A percentile compares a stretch with the other conserved stretches of the same genome.
Evolutionary conservation across 805 yeast species (phyloP).

Genomic region (Cyberlindnera suaveolens): DNA sequence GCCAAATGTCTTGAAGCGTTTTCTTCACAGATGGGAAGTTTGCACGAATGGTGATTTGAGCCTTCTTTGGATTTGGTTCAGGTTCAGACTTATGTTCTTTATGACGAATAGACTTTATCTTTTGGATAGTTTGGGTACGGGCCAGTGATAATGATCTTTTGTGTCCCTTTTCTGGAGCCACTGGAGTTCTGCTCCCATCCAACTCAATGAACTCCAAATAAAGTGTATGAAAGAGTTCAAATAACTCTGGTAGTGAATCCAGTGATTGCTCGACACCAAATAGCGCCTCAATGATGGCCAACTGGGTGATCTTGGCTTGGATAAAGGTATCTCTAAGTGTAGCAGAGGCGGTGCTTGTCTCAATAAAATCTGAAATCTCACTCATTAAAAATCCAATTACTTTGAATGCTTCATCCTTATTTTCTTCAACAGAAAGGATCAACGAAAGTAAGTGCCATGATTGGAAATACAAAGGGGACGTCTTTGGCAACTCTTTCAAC

Average conservation of each 20-base stretch:
- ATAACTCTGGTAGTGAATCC: constrained; percentile 60
- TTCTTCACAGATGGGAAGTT: constrained; percentile 8
- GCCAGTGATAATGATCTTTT: constrained; percentile 12
- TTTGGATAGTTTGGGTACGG: constrained; percentile 13
- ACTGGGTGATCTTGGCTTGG: constrained; percentile 69
- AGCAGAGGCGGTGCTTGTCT: constrained; percentile 7
- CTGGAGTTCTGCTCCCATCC: neutral
- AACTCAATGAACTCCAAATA: constrained; percentile 28
- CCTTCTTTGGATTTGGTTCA: neutral
- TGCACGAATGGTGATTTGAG: constrained; percentile 5
- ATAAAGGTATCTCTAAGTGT: constrained; percentile 31
- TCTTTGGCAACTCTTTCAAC: constrained; percentile 26
- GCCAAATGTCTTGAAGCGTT: constrained; percentile 61
- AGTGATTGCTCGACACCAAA: constrained; percentile 54
- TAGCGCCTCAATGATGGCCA: constrained; percentile 59
- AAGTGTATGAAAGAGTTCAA: constrained; percentile 47
- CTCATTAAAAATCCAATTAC: constrained; percentile 44
- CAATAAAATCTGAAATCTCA: constrained; percentile 30
- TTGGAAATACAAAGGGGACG: constrained; percentile 42
- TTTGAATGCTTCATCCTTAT: constrained; percentile 47
- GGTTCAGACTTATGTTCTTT: neutral
- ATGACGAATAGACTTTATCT: constrained; percentile 14
- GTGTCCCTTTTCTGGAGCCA: constrained; percentile 2
- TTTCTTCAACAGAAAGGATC: constrained; percentile 56
- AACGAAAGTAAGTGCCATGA: constrained; percentile 65